These are phyloP conservation scores for Kodamaea derodonti DNA, from an alignment of 1,139 yeast genomes.

Conservation along the genomic window DNA sequence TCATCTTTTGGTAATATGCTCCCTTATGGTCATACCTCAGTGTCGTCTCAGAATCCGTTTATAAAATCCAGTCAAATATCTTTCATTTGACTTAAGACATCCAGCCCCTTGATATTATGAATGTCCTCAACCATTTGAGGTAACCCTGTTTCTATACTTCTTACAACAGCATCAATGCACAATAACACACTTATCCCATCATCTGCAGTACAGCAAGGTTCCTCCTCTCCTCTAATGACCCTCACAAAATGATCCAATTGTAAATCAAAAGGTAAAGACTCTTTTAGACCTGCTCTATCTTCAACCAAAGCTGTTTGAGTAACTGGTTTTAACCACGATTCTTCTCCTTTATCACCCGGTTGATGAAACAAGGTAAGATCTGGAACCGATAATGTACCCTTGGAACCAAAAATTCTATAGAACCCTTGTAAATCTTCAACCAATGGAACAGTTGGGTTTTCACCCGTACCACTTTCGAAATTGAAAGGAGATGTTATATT, in stretches of 20 bases:
- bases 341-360: slow-evolving; percentile 12
- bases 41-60: no score
- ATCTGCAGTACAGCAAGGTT: slow-evolving; percentile 33
- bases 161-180: slow-evolving; percentile 19
- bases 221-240: slow-evolving; percentile 25
- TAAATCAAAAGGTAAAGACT: slow-evolving; percentile 28
- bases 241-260: slow-evolving; percentile 36
- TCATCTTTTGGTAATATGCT: no score
- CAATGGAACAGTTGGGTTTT: slow-evolving; percentile 36
- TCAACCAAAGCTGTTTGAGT: slow-evolving; percentile 12
- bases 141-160: slow-evolving; percentile 16
- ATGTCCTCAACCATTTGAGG: slow-evolving; percentile 15
- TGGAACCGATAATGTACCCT: slow-evolving; percentile 37
- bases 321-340: slow-evolving; percentile 21
- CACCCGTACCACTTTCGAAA: slow-evolving; percentile 41
- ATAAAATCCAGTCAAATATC: no score
- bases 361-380: slow-evolving; percentile 36
- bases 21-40: no score
- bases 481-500: slow-evolving; percentile 38
- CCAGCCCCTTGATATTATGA: slow-evolving; percentile 11
- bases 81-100: no score
- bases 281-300: slow-evolving; percentile 11
- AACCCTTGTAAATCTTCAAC: slow-evolving; percentile 28
- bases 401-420: slow-evolving; percentile 34
- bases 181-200: slow-evolving; percentile 37